Base-by-base conservation (phyloP, 2,329 filamentous ascomycete species). In the Arthrocladium fulminans region DNA sequence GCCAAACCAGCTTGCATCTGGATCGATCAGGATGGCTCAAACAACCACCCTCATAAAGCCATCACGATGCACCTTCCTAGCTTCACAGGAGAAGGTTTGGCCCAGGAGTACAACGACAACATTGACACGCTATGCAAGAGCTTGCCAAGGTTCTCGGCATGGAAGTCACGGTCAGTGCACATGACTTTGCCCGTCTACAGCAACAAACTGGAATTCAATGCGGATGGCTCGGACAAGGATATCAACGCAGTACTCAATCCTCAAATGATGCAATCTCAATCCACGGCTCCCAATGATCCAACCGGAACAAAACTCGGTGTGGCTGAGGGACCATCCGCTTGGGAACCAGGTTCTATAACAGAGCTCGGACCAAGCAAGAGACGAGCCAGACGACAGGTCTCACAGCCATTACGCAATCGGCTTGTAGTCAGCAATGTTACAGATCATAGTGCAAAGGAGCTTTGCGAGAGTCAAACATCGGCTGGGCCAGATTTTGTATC, bases 31-130 rank as follows among this genome's bases (percentile, higher is more conserved):
- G 42, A 45, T 19, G 42, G 24, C 6, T 23, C 15, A 13, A 45
- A 45, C 22, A 35, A 35, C 30, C 25, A 34, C 20, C 24, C 25
- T 30, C 42, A 45, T 20, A 32, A 2, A 15, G 42, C 3, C 13
- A 10, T 45, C 13, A 35, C 27, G n/a, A 45, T 45, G n/a, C 42
- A 45, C 15, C 25, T 45, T n/a, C 42, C 42, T 8, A 45, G 42
- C 27, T 45, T 45, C 17, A 45, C 24, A 10, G 19, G 30, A 17
- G 27, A 32, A 19, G 19, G 30, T n/a, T 20, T 45, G 42, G 42
- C 42, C n/a, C n/a, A 20, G 3, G n/a, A 32, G n/a, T 45, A 45
- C 42, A 45, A 45, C 42, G 42, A 45, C n/a, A 34, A 45, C 30
- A 15, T 19, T 8, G 25, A 32, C 22, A 32, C 20, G 10, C 19